A percentile compares a stretch with the other conserved stretches of the same genome.
Evolutionary conservation across 2,329 filamentous ascomycete genomes (phyloP).

Genomic region (Acarospora socialis): DNA sequence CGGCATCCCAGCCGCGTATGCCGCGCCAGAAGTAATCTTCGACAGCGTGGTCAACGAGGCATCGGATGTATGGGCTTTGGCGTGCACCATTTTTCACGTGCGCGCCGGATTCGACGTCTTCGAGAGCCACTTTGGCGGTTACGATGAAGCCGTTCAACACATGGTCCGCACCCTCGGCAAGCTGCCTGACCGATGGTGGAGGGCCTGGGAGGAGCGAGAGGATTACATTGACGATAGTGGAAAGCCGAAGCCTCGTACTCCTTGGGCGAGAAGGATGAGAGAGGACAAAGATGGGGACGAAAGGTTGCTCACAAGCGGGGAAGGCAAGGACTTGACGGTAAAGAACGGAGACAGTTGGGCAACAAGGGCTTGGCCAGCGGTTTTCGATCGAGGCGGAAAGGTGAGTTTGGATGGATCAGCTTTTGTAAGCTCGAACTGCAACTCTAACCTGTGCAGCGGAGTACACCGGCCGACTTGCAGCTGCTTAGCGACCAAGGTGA

Average conservation of each 20-base stretch:
- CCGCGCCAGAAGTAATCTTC: neutral
- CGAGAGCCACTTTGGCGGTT: neutral
- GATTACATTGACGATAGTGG: neutral
- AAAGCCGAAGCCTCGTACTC: neutral
- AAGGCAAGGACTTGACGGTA: too few species aligned
- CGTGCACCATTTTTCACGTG: neutral
- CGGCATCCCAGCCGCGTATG: neutral
- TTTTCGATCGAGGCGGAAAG: too few species aligned
- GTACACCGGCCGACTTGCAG: too few species aligned
- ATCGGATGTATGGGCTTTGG: neutral
- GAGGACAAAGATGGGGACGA: too few species aligned
- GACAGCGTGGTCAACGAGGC: neutral
- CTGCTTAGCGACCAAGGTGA: too few species aligned
- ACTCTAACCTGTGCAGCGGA: too few species aligned
- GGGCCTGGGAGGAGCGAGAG: neutral
- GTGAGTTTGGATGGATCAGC: too few species aligned
- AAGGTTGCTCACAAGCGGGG: too few species aligned
- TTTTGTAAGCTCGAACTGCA: too few species aligned
- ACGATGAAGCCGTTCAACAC: neutral
- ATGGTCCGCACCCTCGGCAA: neutral
- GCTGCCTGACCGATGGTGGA: conserved; percentile 1
- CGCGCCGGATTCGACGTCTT: neutral
- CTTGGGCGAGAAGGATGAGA: too few species aligned
- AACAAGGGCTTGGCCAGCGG: too few species aligned
- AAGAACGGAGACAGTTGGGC: too few species aligned